Evolutionary conservation across 2,329 filamentous ascomycete genomes (phyloP).

Genomic region (Fusarium kyushuense): DNA sequence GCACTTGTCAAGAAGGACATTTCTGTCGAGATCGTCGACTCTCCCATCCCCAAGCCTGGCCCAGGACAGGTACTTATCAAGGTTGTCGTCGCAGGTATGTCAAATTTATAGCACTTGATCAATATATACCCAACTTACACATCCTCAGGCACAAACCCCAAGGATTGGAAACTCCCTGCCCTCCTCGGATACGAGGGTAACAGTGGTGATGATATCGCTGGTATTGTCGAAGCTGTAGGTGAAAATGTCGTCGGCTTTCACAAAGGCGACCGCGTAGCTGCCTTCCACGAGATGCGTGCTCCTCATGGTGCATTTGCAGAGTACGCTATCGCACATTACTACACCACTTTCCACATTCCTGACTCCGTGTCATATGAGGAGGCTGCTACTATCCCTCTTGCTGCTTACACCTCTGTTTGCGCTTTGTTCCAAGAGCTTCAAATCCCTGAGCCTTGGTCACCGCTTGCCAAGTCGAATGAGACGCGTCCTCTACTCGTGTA

Average conservation of each 20-base stretch:
- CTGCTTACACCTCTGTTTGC: slow-evolving; percentile 15
- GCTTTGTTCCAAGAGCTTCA: slow-evolving; percentile 20
- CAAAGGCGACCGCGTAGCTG: slow-evolving; percentile 60
- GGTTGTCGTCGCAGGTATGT: slow-evolving; percentile 10
- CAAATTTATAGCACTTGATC: neutral
- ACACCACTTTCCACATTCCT: slow-evolving; percentile 69
- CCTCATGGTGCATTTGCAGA: slow-evolving; percentile 69
- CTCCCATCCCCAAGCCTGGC: slow-evolving; percentile 12
- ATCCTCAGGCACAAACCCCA: slow-evolving; percentile 41
- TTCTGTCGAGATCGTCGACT: slow-evolving; percentile 16
- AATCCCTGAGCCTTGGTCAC: slow-evolving; percentile 18
- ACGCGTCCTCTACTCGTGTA: slow-evolving; percentile 62
- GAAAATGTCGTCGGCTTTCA: slow-evolving; percentile 37
- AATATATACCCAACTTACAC: no score
- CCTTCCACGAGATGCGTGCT: slow-evolving; percentile 64
- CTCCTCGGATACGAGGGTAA: slow-evolving; percentile 2
- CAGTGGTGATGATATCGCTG: slow-evolving; percentile 46
- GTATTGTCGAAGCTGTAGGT: slow-evolving; percentile 37
- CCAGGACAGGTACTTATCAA: slow-evolving; percentile 17
- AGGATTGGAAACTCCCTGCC: slow-evolving; percentile 46
- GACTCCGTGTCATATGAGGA: slow-evolving; percentile 5
- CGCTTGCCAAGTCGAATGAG: slow-evolving; percentile 30
- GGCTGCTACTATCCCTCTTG: slow-evolving; percentile 21
- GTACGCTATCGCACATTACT: slow-evolving; percentile 67
- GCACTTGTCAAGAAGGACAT: slow-evolving; percentile 19